Percentiles rank a stretch among this genome's conserved stretches.
Evolutionary conservation across 1,284 basidiomycete genomes (phyloP).

Genomic region (Fistulinella staudtii): DNA sequence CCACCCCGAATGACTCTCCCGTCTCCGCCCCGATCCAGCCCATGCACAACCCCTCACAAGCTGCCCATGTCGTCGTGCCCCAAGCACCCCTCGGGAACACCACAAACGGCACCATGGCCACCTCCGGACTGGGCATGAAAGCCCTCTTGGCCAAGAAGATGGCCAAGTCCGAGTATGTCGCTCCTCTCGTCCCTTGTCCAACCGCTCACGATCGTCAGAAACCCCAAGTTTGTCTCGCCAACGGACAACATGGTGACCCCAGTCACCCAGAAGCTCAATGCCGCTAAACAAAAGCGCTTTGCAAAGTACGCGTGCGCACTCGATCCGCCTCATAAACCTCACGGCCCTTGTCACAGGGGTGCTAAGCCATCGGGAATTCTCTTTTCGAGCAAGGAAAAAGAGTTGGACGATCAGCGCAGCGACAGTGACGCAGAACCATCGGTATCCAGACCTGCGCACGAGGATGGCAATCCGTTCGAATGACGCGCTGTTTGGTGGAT

Average conservation of each 20-base stretch:
- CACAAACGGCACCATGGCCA: conserved; percentile 44
- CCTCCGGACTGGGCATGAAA: conserved; percentile 79
- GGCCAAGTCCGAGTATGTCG: conserved; percentile 75
- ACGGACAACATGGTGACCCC: conserved; percentile 94
- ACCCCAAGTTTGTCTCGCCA: conserved; percentile 81
- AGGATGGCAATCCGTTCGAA: conserved; percentile 63
- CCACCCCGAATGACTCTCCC: conserved; percentile 64
- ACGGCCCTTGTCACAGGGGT: conserved; percentile 39
- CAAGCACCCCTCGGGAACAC: conserved; percentile 74
- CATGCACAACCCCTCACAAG: conserved; percentile 78
- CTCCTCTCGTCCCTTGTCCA: not conserved
- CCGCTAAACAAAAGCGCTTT: conserved; percentile 90
- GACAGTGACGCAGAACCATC: conserved; percentile 22
- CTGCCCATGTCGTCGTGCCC: conserved; percentile 73
- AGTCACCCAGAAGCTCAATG: conserved; percentile 82
- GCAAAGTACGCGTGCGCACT: conserved; percentile 59
- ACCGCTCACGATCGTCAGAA: conserved; percentile 37
- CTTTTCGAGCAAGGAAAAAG: conserved; percentile 43
- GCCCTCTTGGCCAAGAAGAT: conserved; percentile 86
- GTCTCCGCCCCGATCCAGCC: conserved; percentile 62
- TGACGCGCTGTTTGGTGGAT: conserved; percentile 1
- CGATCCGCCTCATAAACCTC: conserved; percentile 6
- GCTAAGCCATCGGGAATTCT: conserved; percentile 56
- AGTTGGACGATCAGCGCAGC: conserved; percentile 41
- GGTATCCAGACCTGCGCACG: conserved; percentile 32